Conservation (phyloP, 2,329 filamentous ascomycete species). For the Xenoacremonium recifei region DNA sequence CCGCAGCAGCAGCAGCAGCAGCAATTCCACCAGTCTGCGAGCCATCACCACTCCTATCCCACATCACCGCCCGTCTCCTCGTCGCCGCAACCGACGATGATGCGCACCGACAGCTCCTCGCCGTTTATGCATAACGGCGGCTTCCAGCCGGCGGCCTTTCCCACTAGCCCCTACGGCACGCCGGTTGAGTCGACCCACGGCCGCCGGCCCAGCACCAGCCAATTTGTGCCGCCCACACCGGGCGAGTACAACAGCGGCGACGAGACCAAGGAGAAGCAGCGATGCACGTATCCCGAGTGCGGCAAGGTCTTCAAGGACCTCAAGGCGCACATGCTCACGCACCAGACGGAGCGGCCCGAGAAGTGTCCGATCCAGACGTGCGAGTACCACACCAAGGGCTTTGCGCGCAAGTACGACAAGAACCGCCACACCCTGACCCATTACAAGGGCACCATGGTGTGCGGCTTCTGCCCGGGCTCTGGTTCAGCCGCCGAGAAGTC, state of each 20-base stretch:
- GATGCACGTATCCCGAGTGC: conserved; percentile 81
- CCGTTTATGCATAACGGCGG: conserved; percentile 60
- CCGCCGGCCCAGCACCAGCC: conserved; percentile 66
- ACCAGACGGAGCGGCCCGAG: conserved; percentile 85
- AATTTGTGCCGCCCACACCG: conserved; percentile 63
- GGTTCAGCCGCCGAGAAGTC: conserved; percentile 90
- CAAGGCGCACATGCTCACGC: conserved; percentile 92
- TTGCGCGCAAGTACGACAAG: conserved; percentile 95
- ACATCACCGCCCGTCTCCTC: conserved; percentile 63
- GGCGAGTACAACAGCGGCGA: conserved; percentile 60
- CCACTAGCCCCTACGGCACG: conserved; percentile 50
- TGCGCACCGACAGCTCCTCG: conserved; percentile 60
- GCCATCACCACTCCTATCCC: conserved; percentile 50
- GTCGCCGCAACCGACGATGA: conserved; percentile 45
- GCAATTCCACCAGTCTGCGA: conserved; percentile 46
- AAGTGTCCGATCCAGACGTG: conserved; percentile 92
- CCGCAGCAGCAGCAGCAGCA: too few species aligned
- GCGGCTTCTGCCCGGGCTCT: conserved; percentile 87
- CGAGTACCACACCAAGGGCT: conserved; percentile 90
- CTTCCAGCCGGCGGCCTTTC: conserved; percentile 52
- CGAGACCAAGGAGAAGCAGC: conserved; percentile 65
- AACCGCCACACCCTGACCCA: conserved; percentile 92
- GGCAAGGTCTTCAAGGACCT: conserved; percentile 86
- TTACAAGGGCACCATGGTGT: conserved; percentile 97
- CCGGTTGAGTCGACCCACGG: conserved; percentile 44